Evolutionary conservation across 805 yeast species (phyloP), one percentile per base, ranked within the genome.

Genomic region (Metschnikowia sp.): DNA sequence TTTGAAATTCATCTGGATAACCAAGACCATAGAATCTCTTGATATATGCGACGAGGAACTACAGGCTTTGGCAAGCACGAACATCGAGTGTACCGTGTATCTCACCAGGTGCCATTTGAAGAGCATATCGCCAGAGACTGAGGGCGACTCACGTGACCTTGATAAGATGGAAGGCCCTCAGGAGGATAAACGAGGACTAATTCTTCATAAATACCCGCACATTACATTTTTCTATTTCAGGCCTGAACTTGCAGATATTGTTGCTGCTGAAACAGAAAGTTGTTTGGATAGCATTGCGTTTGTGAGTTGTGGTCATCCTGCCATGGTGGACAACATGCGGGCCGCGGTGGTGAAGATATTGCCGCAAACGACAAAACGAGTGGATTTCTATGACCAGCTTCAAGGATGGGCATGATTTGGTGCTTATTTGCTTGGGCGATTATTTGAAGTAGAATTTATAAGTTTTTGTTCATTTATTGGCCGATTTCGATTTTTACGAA

Each of bases 291-390:
- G 77, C 3, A 52, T 73, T 44, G 77, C 78, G 0, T 72, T 84
- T 36, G 65, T 82, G 36, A 68, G 78, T 12, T 84, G 89, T 66
- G 89, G 89, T 4, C 85, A 83, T 37, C 75, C 79, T 29, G 46
- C 61, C 3, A 75, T 82, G 75, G 81, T 74, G 54, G 89, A 83
- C 55, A 73, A 67, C 3, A 54, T 82, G 13, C 73, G 91, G 57
- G 59, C 66, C 35, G 60, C 75, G 3, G 75, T 82, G 3, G 69
- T 76, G 0, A 51, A 67, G 33, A 59, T 75, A 45, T 59, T 81
- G 40, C 64, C 69, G 32, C 47, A 54, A 10, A 37, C 46, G 19
- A 59, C 70, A 12, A 68, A 74, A 36, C 73, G 86, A 41, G 76
- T 86, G 12, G 90, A 84, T 49, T 82, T 81, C 57, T 83, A 72